Conservation (phyloP, 176 grass and related monocot species). For the Coix lacrymajobi region DNA sequence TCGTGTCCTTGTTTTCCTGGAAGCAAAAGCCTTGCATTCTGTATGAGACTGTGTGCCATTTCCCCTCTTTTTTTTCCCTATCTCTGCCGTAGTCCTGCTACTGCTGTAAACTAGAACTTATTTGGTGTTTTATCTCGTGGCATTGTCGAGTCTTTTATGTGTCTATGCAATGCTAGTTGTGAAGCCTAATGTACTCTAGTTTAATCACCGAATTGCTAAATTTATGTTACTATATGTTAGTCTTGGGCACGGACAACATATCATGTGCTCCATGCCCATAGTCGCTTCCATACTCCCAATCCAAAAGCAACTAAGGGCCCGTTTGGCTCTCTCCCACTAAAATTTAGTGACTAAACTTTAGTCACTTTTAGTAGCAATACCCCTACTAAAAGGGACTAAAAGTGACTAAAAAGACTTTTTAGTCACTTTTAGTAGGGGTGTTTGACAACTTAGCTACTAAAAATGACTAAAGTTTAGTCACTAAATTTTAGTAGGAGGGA, state of each 20-base stretch:
- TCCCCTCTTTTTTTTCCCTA: background rate
- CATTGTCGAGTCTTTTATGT: background rate
- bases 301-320: too few species aligned
- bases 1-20: constrained; percentile 44
- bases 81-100: constrained; percentile 31
- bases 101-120: constrained; percentile 61
- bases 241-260: background rate
- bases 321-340: too few species aligned
- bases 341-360: too few species aligned
- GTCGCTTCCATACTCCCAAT: too few species aligned
- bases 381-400: too few species aligned
- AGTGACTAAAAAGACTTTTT: too few species aligned
- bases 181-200: constrained; percentile 29
- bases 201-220: constrained; percentile 5
- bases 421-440: too few species aligned
- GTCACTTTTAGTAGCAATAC: too few species aligned
- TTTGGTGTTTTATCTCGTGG: constrained; percentile 24
- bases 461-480: too few species aligned
- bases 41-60: constrained; percentile 46
- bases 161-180: constrained; percentile 28
- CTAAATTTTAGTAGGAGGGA: too few species aligned
- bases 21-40: constrained; percentile 38
- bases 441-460: too few species aligned
- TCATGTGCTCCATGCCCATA: too few species aligned
- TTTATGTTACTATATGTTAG: constrained; percentile 12